Evolutionary conservation across 805 yeast species (phyloP), one percentile per base, ranked within the genome.

Genomic region (Yarrowia sp.): DNA sequence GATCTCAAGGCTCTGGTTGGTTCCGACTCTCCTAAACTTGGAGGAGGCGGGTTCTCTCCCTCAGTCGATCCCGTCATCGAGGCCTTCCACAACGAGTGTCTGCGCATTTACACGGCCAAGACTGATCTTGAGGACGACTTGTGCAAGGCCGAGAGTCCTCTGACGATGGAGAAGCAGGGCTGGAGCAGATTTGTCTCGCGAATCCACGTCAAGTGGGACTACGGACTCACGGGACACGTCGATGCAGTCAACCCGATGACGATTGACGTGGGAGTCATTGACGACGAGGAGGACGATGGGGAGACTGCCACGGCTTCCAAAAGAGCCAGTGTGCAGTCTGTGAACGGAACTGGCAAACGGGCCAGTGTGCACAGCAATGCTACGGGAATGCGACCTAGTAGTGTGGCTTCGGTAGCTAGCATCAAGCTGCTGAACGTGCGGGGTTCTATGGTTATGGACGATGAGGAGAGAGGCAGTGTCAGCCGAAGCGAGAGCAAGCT

Each of bases 281-380:
- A 67, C 32, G 44, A 66, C 60, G 49, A 66, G 22, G 69, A 49
- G 7, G 56, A 51, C 8, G 32, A 33, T 21, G 32, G 42, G 4
- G 24, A 38, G 14, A 35, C 32, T 1, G 42, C 38, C 5, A 33
- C 58, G 4, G 42, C 42, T 2, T 12, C 27, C 13, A 51, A 51
- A 16, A 31, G 58, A 5, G 58, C 58, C 0, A 13, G 19, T 1
- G 58, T 51, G 13, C 58, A 51, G 32, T 51, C 58, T 12, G 36
- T 51, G 16, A 35, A 33, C 6, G 58, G 58, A 14, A 33, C 58
- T 1, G 41, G 42, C 10, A 51, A 51, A 12, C 32, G 58, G 4
- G 59, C 21, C 69, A 73, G 19, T 74, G 73, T 65, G 61, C 69
- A 44, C 53, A 69, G 58, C 42, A 51, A 33, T 6, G 42, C n/a